Percentiles rank a stretch among this genome's conserved stretches.
Evolutionary conservation across 148 eudicot species (phyloP).

Genomic region (Chenopodium suecicum): DNA sequence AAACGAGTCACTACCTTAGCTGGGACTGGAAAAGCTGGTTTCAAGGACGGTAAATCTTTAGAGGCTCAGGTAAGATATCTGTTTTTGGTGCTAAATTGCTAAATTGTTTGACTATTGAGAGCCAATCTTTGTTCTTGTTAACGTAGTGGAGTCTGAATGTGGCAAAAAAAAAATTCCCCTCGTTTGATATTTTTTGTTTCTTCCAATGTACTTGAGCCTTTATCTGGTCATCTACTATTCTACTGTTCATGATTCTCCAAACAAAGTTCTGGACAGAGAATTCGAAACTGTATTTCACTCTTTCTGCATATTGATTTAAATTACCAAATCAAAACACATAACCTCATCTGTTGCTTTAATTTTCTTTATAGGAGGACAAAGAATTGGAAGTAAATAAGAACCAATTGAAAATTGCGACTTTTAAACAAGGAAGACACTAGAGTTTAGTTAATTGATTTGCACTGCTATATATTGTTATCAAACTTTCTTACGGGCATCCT

Average conservation of each 20-base stretch:
- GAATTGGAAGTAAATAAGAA: background rate
- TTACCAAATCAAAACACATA: background rate
- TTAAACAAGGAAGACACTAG: background rate
- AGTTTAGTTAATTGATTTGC: background rate
- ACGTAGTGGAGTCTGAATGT: background rate
- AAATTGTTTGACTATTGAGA: background rate
- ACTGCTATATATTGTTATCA: background rate
- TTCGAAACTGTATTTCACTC: background rate
- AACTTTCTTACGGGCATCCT: background rate
- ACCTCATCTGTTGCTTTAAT: background rate
- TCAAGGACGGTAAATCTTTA: constrained; percentile 75
- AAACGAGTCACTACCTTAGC: constrained; percentile 69
- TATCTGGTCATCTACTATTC: background rate
- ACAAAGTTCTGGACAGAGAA: background rate
- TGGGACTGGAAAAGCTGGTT: constrained; percentile 93
- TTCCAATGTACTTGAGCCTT: background rate
- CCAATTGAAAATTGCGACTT: background rate
- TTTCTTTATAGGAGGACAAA: background rate
- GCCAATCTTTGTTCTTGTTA: background rate
- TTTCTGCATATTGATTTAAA: background rate
- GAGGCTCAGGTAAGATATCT: constrained; percentile 65
- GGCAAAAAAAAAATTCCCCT: background rate
- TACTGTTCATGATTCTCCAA: background rate
- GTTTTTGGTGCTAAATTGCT: background rate
- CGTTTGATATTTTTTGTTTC: background rate